Percentiles rank a stretch among this genome's conserved stretches.
phyloP scores from a whole-genome alignment of 2,329 filamentous ascomycete species.

The Clarireedia homoeocarpa region DNA sequence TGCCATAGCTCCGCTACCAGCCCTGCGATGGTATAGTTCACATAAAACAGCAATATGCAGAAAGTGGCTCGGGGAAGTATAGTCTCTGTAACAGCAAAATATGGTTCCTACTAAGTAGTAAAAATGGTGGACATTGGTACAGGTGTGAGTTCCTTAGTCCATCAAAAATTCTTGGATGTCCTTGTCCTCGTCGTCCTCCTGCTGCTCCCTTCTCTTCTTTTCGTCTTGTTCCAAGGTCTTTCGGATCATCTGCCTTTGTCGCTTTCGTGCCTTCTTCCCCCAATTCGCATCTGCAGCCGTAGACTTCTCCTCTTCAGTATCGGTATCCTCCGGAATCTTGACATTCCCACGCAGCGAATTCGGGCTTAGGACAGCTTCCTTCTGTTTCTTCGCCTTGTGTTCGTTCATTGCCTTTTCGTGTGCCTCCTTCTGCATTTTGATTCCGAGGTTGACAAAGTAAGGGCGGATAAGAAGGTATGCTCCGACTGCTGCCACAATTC shows the following conservation, averaged over 20 bases:
- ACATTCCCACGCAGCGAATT: constrained; percentile 52
- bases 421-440: constrained; percentile 54
- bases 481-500: constrained; percentile 63
- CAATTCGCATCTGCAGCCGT: constrained; percentile 39
- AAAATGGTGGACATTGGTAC: not conserved
- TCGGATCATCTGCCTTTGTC: constrained; percentile 60
- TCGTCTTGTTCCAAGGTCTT: constrained; percentile 57
- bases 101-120: not conserved
- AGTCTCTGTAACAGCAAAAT: not conserved
- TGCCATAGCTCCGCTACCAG: too few relatives aligned
- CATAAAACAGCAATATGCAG: too few relatives aligned
- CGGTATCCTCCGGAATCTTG: constrained; percentile 43
- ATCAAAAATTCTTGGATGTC: constrained; percentile 67
- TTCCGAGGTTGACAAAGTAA: constrained; percentile 62
- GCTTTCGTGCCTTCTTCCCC: constrained; percentile 62
- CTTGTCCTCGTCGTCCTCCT: constrained; percentile 63
- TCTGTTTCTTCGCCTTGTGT: constrained; percentile 22
- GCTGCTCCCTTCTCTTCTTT: constrained; percentile 40
- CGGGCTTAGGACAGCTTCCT: constrained; percentile 49
- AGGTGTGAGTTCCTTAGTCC: constrained; percentile 32
- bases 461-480: constrained; percentile 68
- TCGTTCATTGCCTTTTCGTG: constrained; percentile 43
- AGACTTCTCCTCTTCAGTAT: constrained; percentile 37
- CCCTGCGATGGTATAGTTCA: too few relatives aligned
- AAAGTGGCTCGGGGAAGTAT: too few relatives aligned